Percentiles rank a stretch among this genome's conserved stretches.
Conservation (phyloP, 768 basidiomycete genomes). For the Leccinum rimulosum region DNA sequence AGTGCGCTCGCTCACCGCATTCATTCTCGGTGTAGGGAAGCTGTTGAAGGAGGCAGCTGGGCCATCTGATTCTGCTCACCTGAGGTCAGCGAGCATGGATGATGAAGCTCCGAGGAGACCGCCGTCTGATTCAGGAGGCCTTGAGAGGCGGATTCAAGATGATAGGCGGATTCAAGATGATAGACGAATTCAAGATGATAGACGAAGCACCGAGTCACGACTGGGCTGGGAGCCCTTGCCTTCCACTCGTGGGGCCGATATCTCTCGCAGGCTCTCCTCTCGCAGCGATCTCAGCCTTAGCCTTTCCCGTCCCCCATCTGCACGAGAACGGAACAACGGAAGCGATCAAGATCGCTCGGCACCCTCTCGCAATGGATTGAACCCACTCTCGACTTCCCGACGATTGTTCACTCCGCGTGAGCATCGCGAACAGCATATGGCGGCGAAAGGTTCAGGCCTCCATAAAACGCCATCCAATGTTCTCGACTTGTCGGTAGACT, state of each 20-base stretch:
- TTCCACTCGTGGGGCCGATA: constrained; percentile 18
- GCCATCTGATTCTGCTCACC: constrained; percentile 32
- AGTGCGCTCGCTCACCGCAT: constrained; percentile 70
- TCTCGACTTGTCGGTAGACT: constrained; percentile 32
- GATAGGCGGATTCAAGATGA: constrained; percentile 42
- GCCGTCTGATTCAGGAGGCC: constrained; percentile 34
- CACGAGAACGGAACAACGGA: constrained; percentile 25
- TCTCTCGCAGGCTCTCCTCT: constrained; percentile 28
- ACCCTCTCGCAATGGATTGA: constrained; percentile 21
- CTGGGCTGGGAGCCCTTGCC: constrained; percentile 43
- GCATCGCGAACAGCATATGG: constrained; percentile 43
- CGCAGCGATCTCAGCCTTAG: constrained; percentile 21
- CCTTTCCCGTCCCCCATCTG: constrained; percentile 25
- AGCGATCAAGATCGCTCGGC: constrained; percentile 27
- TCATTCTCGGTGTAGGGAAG: constrained; percentile 73
- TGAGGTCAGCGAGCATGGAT: constrained; percentile 55
- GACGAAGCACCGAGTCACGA: constrained; percentile 50
- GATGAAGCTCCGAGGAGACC: constrained; percentile 41
- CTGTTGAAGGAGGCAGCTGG: constrained; percentile 55
- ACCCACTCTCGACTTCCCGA: constrained; percentile 39
- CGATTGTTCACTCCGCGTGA: constrained; percentile 59
- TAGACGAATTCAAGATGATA: constrained; percentile 52
- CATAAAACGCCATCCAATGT: constrained; percentile 25
- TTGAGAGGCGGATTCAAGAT: constrained; percentile 48
- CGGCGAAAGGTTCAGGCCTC: constrained; percentile 6